Evolutionary conservation across 2,329 filamentous ascomycete genomes (phyloP).

Genomic region (Periconia digitata): DNA sequence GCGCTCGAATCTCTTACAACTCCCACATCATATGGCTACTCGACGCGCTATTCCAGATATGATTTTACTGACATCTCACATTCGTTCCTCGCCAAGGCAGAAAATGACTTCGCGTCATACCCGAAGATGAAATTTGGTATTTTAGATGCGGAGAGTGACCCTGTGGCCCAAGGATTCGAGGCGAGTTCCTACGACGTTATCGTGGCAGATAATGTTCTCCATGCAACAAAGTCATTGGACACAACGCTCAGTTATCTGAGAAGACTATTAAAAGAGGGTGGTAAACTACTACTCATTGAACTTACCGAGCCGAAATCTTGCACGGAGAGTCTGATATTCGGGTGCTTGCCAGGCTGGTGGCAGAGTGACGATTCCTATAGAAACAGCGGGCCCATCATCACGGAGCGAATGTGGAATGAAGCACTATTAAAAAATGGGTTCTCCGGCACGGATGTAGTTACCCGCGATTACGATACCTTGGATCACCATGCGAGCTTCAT

Average conservation of each 20-base stretch:
- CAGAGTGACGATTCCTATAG: slow-evolving; percentile 26
- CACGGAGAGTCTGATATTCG: slow-evolving; percentile 10
- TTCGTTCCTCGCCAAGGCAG: slow-evolving; percentile 19
- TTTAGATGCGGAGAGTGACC: neutral
- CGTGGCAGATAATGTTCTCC: slow-evolving; percentile 39
- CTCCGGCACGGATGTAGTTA: slow-evolving; percentile 17
- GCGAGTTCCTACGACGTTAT: slow-evolving; percentile 15
- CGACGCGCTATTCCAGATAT: slow-evolving; percentile 11
- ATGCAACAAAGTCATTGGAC: slow-evolving; percentile 11
- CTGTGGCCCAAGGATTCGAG: slow-evolving; percentile 13
- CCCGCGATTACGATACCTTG: neutral
- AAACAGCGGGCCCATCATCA: slow-evolving; percentile 25
- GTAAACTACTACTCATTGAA: slow-evolving; percentile 21
- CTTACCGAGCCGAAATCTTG: neutral
- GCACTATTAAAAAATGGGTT: slow-evolving; percentile 36
- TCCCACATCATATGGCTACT: neutral
- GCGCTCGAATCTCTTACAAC: neutral
- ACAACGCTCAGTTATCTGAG: slow-evolving; percentile 12
- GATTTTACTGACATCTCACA: slow-evolving; percentile 22
- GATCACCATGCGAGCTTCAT: neutral
- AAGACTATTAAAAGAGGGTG: slow-evolving; percentile 21
- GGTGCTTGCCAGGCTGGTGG: slow-evolving; percentile 24
- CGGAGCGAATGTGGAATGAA: slow-evolving; percentile 32
- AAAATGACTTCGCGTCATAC: slow-evolving; percentile 6
- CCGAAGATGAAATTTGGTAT: neutral